Percentiles rank a stretch among this genome's conserved stretches.
Conservation (phyloP, 441 rosid genomes). For the Eruca vesicaria region DNA sequence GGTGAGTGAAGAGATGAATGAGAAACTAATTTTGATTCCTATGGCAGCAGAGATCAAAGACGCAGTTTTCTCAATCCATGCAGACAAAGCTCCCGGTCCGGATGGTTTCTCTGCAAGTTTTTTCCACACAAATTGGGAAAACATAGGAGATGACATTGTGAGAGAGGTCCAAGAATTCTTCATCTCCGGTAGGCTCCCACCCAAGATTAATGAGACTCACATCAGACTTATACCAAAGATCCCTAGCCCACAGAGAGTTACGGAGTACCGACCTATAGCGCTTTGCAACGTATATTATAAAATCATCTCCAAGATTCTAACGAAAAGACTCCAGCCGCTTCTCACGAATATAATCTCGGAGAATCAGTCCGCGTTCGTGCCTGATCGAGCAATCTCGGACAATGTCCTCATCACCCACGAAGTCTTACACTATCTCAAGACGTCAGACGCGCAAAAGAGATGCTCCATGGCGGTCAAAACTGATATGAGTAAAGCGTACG, state of each 20-base stretch:
- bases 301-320: accelerated
- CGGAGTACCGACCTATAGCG: background rate
- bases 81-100: background rate
- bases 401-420: too few species aligned
- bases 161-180: too few species aligned
- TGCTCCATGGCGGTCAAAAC: too few species aligned
- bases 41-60: background rate
- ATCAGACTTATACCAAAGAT: background rate
- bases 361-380: background rate
- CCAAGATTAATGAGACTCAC: background rate
- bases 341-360: accelerated
- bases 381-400: too few species aligned
- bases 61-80: background rate
- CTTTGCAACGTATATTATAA: background rate
- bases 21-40: too few species aligned
- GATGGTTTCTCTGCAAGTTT: background rate
- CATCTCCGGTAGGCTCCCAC: background rate
- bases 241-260: accelerated
- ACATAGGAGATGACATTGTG: too few species aligned
- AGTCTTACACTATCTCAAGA: too few species aligned
- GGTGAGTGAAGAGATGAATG: too few species aligned
- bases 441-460: too few species aligned
- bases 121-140: background rate
- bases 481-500: too few species aligned
- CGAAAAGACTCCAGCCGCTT: background rate